These are phyloP conservation scores for Aureobasidium sp. DNA, from an alignment of 2,329 filamentous ascomycete genomes.

Conservation along the genomic window DNA sequence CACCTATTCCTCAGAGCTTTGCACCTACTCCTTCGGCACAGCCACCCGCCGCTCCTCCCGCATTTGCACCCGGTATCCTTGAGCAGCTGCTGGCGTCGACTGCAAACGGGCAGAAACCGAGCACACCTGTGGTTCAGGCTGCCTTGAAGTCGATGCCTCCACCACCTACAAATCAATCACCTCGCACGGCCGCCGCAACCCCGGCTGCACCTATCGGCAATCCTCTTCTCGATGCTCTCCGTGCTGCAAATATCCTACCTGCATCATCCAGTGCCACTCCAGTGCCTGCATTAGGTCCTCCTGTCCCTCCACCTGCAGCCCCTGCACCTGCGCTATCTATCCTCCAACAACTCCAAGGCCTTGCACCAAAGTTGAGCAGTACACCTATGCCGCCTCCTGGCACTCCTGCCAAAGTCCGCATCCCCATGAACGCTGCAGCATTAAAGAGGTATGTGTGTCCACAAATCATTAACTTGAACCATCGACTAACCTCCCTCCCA, in stretches of 20 bases:
- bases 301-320: conserved; percentile 5
- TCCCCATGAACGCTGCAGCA: conserved; percentile 22
- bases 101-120: conserved; percentile 26
- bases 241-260: conserved; percentile 19
- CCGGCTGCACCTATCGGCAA: conserved; percentile 14
- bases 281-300: conserved; percentile 10
- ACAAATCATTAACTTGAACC: neutral
- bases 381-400: conserved; percentile 5
- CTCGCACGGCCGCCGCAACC: conserved; percentile 6
- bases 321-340: conserved; percentile 4
- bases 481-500: conserved; percentile 26
- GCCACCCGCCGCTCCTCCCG: conserved; percentile 18
- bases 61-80: conserved; percentile 23
- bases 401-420: conserved; percentile 10
- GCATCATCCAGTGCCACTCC: conserved; percentile 18
- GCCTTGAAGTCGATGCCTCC: conserved; percentile 23
- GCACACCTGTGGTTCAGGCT: conserved; percentile 27
- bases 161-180: neutral
- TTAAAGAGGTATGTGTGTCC: conserved; percentile 19
- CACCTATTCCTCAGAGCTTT: conserved; percentile 17
- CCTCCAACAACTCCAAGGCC: conserved; percentile 9
- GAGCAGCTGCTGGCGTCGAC: conserved; percentile 26
- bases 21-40: conserved; percentile 19
- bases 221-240: conserved; percentile 14
- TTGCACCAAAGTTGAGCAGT: neutral